These are phyloP conservation scores for Botrytis hyacinthi DNA, from an alignment of 2,329 filamentous ascomycete genomes.

Conservation along the genomic window DNA sequence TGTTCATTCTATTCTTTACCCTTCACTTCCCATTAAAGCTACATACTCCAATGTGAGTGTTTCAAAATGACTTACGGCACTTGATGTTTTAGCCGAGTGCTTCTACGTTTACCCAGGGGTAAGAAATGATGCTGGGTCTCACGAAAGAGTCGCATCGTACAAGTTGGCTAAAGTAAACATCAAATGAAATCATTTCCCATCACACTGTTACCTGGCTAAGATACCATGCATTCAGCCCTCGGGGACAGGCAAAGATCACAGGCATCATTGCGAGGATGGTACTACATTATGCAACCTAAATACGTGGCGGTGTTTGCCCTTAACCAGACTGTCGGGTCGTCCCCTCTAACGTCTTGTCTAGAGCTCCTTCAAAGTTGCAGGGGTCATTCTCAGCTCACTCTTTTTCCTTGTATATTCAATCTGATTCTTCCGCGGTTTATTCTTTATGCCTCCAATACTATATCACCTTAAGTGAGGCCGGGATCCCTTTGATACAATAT, in stretches of 20 bases:
- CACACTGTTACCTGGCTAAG: neutral
- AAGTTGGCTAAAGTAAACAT: neutral
- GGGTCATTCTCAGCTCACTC: neutral
- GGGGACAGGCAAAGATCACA: neutral
- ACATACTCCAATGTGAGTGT: neutral
- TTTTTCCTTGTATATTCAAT: neutral
- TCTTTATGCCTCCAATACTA: neutral
- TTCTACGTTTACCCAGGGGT: neutral
- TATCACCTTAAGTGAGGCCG: neutral
- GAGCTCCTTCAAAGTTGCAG: neutral
- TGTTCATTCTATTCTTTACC: neutral
- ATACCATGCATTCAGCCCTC: neutral
- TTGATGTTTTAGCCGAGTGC: neutral
- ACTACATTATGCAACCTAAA: neutral
- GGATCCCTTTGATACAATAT: neutral
- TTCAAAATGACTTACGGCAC: fast-evolving
- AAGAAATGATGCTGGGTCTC: neutral
- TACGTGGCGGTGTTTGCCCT: neutral
- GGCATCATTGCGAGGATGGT: neutral
- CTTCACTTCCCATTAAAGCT: neutral
- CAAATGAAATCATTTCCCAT: neutral
- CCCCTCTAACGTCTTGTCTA: neutral
- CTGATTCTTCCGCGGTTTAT: neutral
- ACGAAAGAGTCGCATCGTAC: neutral
- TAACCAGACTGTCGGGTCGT: neutral